A percentile compares a stretch with the other conserved stretches of the same genome.
These are phyloP conservation scores for Carex scoparia DNA, from an alignment of 176 grass and related monocot genomes.

Conservation along the genomic window DNA sequence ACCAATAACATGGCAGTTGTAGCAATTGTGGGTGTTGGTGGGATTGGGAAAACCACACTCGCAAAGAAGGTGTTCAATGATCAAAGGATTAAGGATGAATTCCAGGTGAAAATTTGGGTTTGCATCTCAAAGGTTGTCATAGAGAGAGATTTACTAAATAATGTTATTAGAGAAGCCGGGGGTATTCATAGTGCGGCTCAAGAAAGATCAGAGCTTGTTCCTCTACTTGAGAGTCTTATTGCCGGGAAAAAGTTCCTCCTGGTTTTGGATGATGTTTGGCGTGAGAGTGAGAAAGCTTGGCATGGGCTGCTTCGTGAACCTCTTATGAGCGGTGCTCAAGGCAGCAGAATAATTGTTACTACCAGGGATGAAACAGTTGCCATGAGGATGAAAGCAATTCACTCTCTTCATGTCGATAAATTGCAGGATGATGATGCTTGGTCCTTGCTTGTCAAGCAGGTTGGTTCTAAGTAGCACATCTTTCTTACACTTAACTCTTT, in stretches of 20 bases:
- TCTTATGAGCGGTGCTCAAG: conserved; percentile 6
- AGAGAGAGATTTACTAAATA: conserved; percentile 7
- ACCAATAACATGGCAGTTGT: not conserved
- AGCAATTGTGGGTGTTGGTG: conserved; percentile 27
- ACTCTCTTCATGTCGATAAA: conserved; percentile 18
- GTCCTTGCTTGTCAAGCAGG: conserved; percentile 29
- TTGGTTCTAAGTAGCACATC: not conserved
- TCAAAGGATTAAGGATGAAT: conserved; percentile 21
- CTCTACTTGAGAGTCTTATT: not conserved
- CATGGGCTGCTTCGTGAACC: conserved; percentile 13
- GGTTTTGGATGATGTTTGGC: conserved; percentile 33
- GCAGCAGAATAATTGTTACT: conserved; percentile 28
- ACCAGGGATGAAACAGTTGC: conserved; percentile 31
- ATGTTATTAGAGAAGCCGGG: conserved; percentile 17
- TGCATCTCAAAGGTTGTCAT: conserved; percentile 16
- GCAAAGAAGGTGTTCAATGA: conserved; percentile 28
- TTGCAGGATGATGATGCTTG: conserved; percentile 25
- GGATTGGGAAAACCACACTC: conserved; percentile 43
- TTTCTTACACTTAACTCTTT: not conserved
- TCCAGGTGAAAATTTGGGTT: conserved; percentile 27
- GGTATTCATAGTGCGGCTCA: not conserved
- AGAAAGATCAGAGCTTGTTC: conserved; percentile 13
- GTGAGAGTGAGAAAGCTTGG: not conserved
- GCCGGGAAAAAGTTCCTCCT: conserved; percentile 21
- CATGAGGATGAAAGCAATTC: conserved; percentile 3